Conservation (phyloP, 2,329 filamentous ascomycete species). For the Septoria linicola region DNA sequence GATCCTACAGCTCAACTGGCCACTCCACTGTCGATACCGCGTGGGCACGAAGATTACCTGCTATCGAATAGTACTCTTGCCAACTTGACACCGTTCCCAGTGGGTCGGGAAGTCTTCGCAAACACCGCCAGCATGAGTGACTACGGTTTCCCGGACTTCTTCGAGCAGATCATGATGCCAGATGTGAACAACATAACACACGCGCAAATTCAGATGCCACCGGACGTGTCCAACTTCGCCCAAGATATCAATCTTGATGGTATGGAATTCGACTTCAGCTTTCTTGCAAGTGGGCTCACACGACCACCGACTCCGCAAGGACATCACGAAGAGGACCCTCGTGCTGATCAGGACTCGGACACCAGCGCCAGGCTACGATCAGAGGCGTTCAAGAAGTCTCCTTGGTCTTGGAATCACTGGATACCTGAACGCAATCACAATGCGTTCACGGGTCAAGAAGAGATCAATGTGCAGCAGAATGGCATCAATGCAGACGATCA, state of each 20-base stretch:
- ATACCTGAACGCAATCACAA: slow-evolving; percentile 27
- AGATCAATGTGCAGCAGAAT: slow-evolving; percentile 29
- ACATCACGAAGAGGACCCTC: neutral
- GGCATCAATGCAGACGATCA: slow-evolving; percentile 26
- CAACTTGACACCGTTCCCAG: slow-evolving; percentile 5
- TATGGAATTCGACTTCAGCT: slow-evolving; percentile 31
- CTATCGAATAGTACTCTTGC: neutral
- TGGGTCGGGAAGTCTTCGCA: slow-evolving; percentile 2
- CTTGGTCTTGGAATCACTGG: slow-evolving; percentile 34
- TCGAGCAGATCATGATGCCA: slow-evolving; percentile 35
- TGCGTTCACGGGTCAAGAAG: slow-evolving; percentile 27
- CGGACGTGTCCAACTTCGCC: slow-evolving; percentile 30
- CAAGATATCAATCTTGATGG: slow-evolving; percentile 29
- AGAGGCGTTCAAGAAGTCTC: slow-evolving; percentile 28
- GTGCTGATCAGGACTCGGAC: neutral
- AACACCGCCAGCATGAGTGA: slow-evolving; percentile 6
- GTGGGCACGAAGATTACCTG: neutral
- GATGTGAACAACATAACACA: slow-evolving; percentile 11
- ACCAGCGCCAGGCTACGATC: slow-evolving; percentile 25
- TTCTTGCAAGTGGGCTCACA: slow-evolving; percentile 27
- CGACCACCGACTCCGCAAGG: slow-evolving; percentile 22
- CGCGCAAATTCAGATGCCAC: slow-evolving; percentile 19
- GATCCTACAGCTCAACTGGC: slow-evolving; percentile 1
- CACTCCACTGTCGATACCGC: slow-evolving; percentile 13
- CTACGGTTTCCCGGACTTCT: slow-evolving; percentile 32